Evolutionary conservation across 768 basidiomycete genomes (phyloP).

Genomic region (Termitomyces sp.): DNA sequence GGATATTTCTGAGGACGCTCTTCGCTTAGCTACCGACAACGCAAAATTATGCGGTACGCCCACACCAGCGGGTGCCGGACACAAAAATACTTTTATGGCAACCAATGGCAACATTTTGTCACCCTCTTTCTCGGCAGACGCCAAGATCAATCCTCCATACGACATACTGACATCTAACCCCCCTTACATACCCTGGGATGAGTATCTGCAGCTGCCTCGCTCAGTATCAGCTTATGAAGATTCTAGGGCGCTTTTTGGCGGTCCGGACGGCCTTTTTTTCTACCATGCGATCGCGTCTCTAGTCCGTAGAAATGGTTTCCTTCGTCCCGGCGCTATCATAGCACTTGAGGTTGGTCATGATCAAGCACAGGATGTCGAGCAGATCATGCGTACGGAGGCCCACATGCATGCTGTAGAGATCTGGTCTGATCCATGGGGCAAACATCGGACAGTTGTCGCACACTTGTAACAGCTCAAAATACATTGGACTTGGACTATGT

Average conservation of each 20-base stretch:
- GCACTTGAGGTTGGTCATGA: conserved; percentile 79
- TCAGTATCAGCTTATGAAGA: conserved; percentile 82
- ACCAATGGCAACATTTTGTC: conserved; percentile 41
- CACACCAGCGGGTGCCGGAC: conserved; percentile 15
- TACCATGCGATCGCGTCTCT: conserved; percentile 70
- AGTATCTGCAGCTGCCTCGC: conserved; percentile 59
- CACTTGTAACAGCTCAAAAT: conserved; percentile 28
- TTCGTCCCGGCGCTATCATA: conserved; percentile 51
- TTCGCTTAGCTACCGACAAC: conserved; percentile 47
- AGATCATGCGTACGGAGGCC: conserved; percentile 50
- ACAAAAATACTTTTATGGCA: conserved; percentile 36
- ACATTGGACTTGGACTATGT: not conserved
- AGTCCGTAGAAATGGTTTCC: conserved; percentile 46
- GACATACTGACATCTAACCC: conserved; percentile 84
- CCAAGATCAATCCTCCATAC: conserved; percentile 46
- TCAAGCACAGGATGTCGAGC: conserved; percentile 62
- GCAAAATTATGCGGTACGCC: conserved; percentile 39
- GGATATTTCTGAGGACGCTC: conserved; percentile 64
- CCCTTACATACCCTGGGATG: conserved; percentile 73
- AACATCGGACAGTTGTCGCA: conserved; percentile 67
- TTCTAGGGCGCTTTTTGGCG: conserved; percentile 76
- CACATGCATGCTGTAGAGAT: conserved; percentile 50
- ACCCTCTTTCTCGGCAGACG: conserved; percentile 35
- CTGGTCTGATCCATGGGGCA: conserved; percentile 81
- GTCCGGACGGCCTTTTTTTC: conserved; percentile 57